phyloP scores from a whole-genome alignment of 2,329 filamentous ascomycete species.

The Trichoderma atroviride region DNA sequence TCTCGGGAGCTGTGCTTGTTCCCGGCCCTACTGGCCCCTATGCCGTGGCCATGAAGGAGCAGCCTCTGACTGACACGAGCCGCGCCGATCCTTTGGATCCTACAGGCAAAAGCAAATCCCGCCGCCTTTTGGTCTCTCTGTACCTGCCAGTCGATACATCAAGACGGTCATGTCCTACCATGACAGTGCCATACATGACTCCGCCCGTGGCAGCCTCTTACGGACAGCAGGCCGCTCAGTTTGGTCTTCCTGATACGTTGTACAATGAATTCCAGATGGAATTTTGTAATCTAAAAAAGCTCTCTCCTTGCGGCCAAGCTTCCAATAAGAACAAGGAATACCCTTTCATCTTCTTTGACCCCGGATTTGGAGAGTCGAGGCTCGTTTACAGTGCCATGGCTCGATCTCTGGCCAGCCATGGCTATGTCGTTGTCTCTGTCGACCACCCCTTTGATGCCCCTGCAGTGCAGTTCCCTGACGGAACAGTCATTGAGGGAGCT shows the following conservation, averaged over 20 bases:
- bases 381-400: slow-evolving; percentile 49
- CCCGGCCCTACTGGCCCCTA: slow-evolving; percentile 38
- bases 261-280: slow-evolving; percentile 36
- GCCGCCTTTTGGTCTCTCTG: slow-evolving; percentile 36
- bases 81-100: slow-evolving; percentile 41
- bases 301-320: slow-evolving; percentile 24
- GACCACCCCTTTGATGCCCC: slow-evolving; percentile 53
- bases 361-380: slow-evolving; percentile 48
- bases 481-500: slow-evolving; percentile 36
- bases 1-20: slow-evolving; percentile 34
- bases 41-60: slow-evolving; percentile 34
- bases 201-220: slow-evolving; percentile 38
- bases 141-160: slow-evolving; percentile 38
- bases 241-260: slow-evolving; percentile 39
- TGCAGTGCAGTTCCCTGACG: slow-evolving; percentile 52
- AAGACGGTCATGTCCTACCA: slow-evolving; percentile 29
- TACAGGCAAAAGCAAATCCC: slow-evolving; percentile 32
- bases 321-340: slow-evolving; percentile 2
- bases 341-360: slow-evolving; percentile 47
- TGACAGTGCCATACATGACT: slow-evolving; percentile 40
- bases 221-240: slow-evolving; percentile 32
- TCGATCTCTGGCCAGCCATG: slow-evolving; percentile 49
- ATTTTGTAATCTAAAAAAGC: slow-evolving; percentile 32
- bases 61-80: slow-evolving; percentile 36
- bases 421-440: slow-evolving; percentile 50